These are phyloP conservation scores for Kitagawia praeruptora DNA, from an alignment of 129 eudicot genomes.

Conservation along the genomic window DNA sequence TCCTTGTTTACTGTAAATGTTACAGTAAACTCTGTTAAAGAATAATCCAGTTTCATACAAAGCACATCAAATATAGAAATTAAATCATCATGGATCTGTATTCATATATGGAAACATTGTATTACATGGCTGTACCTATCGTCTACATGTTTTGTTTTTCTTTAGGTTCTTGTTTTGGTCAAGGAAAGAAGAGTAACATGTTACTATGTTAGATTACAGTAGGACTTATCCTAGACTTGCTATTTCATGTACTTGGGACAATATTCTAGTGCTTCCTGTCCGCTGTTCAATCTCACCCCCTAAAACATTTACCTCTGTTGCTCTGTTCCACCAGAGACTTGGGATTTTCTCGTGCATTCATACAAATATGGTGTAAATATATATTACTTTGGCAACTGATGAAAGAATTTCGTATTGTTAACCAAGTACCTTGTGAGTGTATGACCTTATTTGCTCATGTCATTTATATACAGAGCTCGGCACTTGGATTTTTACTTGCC, in stretches of 20 bases:
- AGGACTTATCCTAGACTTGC: neutral
- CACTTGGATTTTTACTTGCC: slow-evolving; percentile 92
- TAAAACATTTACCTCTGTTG: neutral
- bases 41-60: too few species aligned
- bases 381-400: neutral
- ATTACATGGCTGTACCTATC: neutral
- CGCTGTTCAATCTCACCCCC: neutral
- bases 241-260: neutral
- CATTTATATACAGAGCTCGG: slow-evolving; percentile 68
- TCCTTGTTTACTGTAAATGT: too few species aligned
- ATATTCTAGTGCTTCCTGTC: neutral
- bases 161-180: neutral
- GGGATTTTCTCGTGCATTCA: neutral
- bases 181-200: neutral
- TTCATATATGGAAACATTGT: too few species aligned
- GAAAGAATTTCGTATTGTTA: neutral
- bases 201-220: neutral
- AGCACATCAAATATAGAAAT: too few species aligned
- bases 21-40: too few species aligned
- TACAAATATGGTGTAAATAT: neutral
- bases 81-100: too few species aligned
- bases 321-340: neutral
- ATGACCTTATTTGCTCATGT: neutral
- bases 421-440: neutral
- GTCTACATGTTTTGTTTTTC: neutral